Evolutionary conservation across 495 filamentous ascomycete species (phyloP), one percentile per base, ranked within the genome.

Genomic region (Letharia lupina): DNA sequence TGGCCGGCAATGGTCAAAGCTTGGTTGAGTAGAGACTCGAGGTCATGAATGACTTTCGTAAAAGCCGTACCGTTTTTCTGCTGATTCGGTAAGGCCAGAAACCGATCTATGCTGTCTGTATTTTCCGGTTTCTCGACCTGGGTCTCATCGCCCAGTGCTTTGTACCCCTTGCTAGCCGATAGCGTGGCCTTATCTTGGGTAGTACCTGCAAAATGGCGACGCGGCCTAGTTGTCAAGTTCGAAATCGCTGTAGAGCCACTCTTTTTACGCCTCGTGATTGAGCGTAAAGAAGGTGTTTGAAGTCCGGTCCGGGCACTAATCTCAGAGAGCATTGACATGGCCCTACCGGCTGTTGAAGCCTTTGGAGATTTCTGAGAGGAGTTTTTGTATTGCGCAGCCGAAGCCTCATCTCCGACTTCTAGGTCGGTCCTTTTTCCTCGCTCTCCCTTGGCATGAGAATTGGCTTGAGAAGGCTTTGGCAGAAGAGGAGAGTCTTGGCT

Each of bases 11-110:
- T 69, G 0, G 69, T 71, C 23, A 81, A 65, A 23, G 80, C 81
- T 68, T 82, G 77, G 45, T 72, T 73, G 23, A 83, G 73, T 16
- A 83, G 74, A 54, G 73, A 67, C 61, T 84, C 81, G 40, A 83
- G 73, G 61, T 79, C 74, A 20, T 69, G 71, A 67, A 82, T 72
- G 11, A 77, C 77, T 54, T 67, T 61, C 20, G 64, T 60, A 41
- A 73, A 71, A 50, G 62, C 61, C 16, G 67, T 52, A 40, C 60
- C 39, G 23, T 63, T 63, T 45, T 40, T 61, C 37, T 62, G 47
- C 60, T 67, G 68, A 37, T 68, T 52, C 16, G n/a, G 57, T 23
- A 65, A 28, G 40, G 60, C 16, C 60, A 23, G 33, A 5, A 37
- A n/a, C 44, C 33, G 40, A 4, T 67, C 65, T 1, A 39, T 61